Evolutionary conservation across 2,329 filamentous ascomycete genomes (phyloP).

Genomic region (Arthrocladium fulminans): DNA sequence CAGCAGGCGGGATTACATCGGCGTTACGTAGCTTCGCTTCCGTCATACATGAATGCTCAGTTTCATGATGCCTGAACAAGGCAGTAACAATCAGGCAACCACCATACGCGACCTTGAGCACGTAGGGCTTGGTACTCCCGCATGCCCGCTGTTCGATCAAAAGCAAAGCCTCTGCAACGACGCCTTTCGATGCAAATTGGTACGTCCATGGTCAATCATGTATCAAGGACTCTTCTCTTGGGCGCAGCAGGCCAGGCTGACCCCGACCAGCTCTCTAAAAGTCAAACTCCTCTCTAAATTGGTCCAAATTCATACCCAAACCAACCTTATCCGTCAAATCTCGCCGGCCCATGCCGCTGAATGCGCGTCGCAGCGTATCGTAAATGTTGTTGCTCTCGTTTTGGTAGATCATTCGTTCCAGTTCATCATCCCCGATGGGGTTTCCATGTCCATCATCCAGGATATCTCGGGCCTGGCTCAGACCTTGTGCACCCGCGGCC

Average conservation of each 20-base stretch:
- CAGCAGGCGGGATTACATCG: not conserved
- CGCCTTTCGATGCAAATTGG: too few relatives aligned
- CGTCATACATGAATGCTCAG: not conserved
- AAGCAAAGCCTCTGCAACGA: too few relatives aligned
- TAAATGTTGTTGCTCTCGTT: slow-evolving; percentile 96
- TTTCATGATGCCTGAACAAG: not conserved
- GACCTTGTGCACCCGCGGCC: slow-evolving; percentile 75
- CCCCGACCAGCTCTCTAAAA: slow-evolving; percentile 45
- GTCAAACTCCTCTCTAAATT: slow-evolving; percentile 84
- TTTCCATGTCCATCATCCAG: slow-evolving; percentile 49
- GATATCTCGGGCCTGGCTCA: slow-evolving; percentile 74
- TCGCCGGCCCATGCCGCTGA: slow-evolving; percentile 84
- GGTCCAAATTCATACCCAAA: slow-evolving; percentile 79
- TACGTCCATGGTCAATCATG: too few relatives aligned
- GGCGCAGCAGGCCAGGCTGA: too few relatives aligned
- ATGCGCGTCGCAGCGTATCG: slow-evolving; percentile 88
- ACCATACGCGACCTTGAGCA: too few relatives aligned
- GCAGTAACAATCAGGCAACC: too few relatives aligned
- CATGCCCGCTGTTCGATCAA: too few relatives aligned
- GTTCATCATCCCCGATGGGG: slow-evolving; percentile 56
- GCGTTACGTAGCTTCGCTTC: not conserved
- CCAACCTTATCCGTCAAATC: slow-evolving; percentile 84
- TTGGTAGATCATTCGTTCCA: slow-evolving; percentile 83
- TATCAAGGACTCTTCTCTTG: too few relatives aligned
- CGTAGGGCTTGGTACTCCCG: too few relatives aligned